Percentiles rank a stretch among this genome's conserved stretches.
These are phyloP conservation scores for Exophiala sp. DNA, from an alignment of 2,329 filamentous ascomycete species.

Conservation along the genomic window DNA sequence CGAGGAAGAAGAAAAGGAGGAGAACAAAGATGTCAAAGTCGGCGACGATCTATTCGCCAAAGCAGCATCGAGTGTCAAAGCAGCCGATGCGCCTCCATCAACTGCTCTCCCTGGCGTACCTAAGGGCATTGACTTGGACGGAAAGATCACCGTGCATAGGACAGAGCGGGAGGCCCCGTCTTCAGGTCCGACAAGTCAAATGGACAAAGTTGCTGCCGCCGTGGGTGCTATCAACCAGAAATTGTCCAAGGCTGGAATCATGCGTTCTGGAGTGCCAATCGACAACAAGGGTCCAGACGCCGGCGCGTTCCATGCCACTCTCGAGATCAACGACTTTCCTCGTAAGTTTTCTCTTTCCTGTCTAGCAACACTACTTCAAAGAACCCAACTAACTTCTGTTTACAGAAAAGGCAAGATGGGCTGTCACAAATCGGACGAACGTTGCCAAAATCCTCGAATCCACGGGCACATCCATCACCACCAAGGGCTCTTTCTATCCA, in stretches of 20 bases:
- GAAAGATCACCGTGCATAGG: slow-evolving; percentile 67
- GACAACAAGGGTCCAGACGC: slow-evolving; percentile 98
- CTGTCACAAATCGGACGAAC: slow-evolving; percentile 95
- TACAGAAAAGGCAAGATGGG: slow-evolving; percentile 87
- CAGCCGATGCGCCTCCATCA: slow-evolving; percentile 48
- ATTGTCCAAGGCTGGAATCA: slow-evolving; percentile 79
- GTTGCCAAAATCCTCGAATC: slow-evolving; percentile 96
- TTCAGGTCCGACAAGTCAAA: slow-evolving; percentile 52
- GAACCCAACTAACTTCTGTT: slow-evolving; percentile 13
- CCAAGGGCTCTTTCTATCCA: slow-evolving; percentile 86
- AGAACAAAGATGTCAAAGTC: slow-evolving; percentile 60
- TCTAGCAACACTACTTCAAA: too few species aligned
- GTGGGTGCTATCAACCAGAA: slow-evolving; percentile 87
- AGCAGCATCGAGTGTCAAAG: slow-evolving; percentile 59
- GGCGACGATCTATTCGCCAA: slow-evolving; percentile 50
- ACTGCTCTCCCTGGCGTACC: slow-evolving; percentile 41
- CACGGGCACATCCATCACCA: slow-evolving; percentile 93
- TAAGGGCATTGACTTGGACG: slow-evolving; percentile 56
- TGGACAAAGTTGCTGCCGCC: slow-evolving; percentile 84
- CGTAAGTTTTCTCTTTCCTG: slow-evolving; percentile 44
- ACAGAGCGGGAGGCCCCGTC: slow-evolving; percentile 51
- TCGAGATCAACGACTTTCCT: slow-evolving; percentile 99
- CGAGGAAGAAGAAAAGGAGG: slow-evolving; percentile 62
- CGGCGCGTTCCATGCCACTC: slow-evolving; percentile 89
- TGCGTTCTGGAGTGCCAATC: slow-evolving; percentile 86